phyloP scores from a whole-genome alignment of 805 yeast genomes.

The Pichia eremophila region DNA sequence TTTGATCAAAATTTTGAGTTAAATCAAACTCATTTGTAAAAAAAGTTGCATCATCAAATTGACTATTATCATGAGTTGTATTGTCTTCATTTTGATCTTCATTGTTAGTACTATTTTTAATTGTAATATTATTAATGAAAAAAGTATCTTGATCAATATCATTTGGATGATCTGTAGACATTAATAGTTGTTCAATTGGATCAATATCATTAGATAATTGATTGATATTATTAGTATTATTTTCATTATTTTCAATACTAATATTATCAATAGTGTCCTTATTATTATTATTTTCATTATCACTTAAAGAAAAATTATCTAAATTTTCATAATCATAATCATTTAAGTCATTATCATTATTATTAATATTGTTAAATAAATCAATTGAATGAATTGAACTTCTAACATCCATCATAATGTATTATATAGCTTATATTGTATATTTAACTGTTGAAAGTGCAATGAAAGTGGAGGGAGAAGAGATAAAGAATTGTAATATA shows the following conservation, averaged over 20 bases:
- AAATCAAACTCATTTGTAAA: too few species aligned
- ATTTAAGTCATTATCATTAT: not conserved
- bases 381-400: not conserved
- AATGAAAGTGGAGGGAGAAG: too few species aligned
- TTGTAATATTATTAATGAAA: not conserved
- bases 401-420: not conserved
- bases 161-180: not conserved
- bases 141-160: not conserved
- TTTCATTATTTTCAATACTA: not conserved
- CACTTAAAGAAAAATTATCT: not conserved
- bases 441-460: not conserved
- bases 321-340: not conserved
- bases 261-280: not conserved
- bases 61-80: too few species aligned
- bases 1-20: too few species aligned
- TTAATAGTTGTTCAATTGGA: conserved; percentile 2
- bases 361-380: not conserved
- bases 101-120: not conserved
- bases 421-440: not conserved
- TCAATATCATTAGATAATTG: not conserved
- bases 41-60: too few species aligned
- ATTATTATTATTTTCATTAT: not conserved
- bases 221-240: not conserved
- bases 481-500: too few species aligned
- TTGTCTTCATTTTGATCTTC: too few species aligned